Evolutionary conservation across 768 basidiomycete genomes (phyloP).

Genomic region (Daedaleopsis sinensis): DNA sequence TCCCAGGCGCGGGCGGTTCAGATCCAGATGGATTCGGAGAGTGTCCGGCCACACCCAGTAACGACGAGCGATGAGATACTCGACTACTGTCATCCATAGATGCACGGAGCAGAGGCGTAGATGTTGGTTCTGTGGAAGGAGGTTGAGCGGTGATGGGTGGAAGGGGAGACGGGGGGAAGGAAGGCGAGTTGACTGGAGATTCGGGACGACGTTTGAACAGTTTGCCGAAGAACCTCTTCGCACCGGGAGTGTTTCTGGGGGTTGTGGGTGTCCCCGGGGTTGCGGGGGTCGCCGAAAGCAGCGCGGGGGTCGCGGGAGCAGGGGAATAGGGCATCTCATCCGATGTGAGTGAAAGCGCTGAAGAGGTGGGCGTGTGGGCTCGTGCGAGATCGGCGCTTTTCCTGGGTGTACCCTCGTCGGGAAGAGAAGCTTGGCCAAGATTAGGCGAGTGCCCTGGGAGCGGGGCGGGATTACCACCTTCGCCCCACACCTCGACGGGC

Average conservation of each 20-base stretch:
- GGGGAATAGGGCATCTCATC: conserved; percentile 21
- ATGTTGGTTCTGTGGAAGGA: conserved; percentile 8
- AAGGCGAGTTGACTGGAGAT: conserved; percentile 33
- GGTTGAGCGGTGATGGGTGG: conserved; percentile 11
- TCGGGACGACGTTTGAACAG: conserved; percentile 60
- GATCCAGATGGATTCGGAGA: conserved; percentile 5
- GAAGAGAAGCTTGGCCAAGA: conserved; percentile 22
- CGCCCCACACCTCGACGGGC: conserved; percentile 73
- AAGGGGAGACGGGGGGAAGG: conserved; percentile 30
- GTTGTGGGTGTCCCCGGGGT: conserved; percentile 27
- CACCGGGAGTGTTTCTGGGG: conserved; percentile 33
- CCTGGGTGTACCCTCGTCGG: conserved; percentile 31
- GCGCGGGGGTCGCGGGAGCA: conserved; percentile 17
- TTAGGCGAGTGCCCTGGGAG: conserved; percentile 18
- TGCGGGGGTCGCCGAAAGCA: background rate
- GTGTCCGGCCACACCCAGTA: conserved; percentile 7
- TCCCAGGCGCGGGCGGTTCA: conserved; percentile 13
- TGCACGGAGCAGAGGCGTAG: conserved; percentile 1
- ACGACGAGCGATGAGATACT: conserved; percentile 13
- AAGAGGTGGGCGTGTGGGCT: conserved; percentile 35
- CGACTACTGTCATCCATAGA: conserved; percentile 5
- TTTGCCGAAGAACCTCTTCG: conserved; percentile 65
- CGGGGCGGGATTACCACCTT: conserved; percentile 20
- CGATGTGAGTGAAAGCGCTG: conserved; percentile 34
- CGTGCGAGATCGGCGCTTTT: conserved; percentile 17